Evolutionary conservation across 1,139 yeast genomes (phyloP).

Genomic region (Hansenula anomala): DNA sequence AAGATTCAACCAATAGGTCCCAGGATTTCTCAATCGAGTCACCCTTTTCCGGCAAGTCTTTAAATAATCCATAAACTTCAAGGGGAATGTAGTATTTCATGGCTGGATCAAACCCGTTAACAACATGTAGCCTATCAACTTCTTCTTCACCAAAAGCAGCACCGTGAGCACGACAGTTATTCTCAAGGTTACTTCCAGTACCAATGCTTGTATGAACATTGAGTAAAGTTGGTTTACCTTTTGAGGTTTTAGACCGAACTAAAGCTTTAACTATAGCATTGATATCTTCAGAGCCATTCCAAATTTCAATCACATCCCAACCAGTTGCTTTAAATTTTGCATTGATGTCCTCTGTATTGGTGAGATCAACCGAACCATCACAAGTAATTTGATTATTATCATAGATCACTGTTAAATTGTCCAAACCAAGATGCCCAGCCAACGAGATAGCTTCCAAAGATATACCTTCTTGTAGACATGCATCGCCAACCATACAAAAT

Average conservation of each 20-base stretch:
- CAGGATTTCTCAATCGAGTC: constrained; percentile 17
- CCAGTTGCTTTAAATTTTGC: constrained; percentile 29
- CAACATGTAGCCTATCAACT: constrained; percentile 21
- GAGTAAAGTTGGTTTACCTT: constrained; percentile 29
- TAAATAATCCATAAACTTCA: constrained; percentile 23
- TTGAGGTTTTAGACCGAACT: constrained; percentile 20
- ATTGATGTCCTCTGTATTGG: constrained; percentile 28
- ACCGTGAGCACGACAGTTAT: constrained; percentile 28
- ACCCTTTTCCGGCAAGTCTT: constrained; percentile 19
- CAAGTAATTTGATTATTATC: constrained; percentile 66
- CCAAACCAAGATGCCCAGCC: constrained; percentile 95
- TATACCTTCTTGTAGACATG: constrained; percentile 98
- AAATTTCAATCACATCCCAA: constrained; percentile 28
- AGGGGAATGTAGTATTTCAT: constrained; percentile 20
- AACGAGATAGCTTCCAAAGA: constrained; percentile 90
- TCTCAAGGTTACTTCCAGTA: constrained; percentile 25
- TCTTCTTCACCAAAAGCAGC: constrained; percentile 26
- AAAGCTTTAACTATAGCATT: constrained; percentile 25
- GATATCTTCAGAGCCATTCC: constrained; percentile 25
- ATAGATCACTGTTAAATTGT: constrained; percentile 92
- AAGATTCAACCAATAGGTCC: constrained; percentile 17
- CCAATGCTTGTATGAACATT: constrained; percentile 31
- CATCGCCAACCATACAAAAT: constrained; percentile 79
- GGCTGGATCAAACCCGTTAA: constrained; percentile 20
- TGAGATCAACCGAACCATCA: constrained; percentile 32